Evolutionary conservation across 1,139 yeast species (phyloP).

Genomic region (Geotrichum macrosporum): DNA sequence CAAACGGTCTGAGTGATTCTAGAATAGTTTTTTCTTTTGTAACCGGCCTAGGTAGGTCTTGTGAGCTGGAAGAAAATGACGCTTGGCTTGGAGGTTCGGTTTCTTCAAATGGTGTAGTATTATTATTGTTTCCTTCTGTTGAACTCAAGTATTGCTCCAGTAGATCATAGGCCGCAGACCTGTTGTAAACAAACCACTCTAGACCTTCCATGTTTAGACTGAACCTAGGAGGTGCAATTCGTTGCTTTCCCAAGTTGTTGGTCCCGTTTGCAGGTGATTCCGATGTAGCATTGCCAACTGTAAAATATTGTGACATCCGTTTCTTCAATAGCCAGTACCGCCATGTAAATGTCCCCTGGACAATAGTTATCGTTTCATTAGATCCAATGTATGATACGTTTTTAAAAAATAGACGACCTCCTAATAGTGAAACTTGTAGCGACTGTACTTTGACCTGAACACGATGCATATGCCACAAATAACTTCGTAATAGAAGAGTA

Average conservation of each 20-base stretch:
- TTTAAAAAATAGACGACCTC: conserved; percentile 76
- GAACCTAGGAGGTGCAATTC: conserved; percentile 57
- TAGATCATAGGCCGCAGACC: conserved; percentile 70
- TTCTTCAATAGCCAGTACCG: conserved; percentile 66
- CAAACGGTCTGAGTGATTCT: conserved; percentile 15
- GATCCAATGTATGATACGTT: conserved; percentile 67
- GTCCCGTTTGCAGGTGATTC: conserved; percentile 1
- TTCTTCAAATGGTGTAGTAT: not conserved
- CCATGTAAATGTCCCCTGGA: conserved; percentile 80
- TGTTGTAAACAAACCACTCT: conserved; percentile 76
- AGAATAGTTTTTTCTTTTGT: conserved; percentile 8
- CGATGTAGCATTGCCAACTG: not conserved
- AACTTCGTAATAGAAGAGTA: conserved; percentile 48
- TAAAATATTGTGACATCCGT: conserved; percentile 29
- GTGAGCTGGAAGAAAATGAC: conserved; percentile 1
- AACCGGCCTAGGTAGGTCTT: not conserved
- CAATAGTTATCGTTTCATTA: conserved; percentile 64
- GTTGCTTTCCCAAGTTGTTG: conserved; percentile 24
- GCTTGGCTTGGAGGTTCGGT: not conserved
- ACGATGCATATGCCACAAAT: conserved; percentile 60
- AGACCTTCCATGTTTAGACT: conserved; percentile 63
- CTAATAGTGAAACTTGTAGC: conserved; percentile 67
- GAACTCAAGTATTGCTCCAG: conserved; percentile 44
- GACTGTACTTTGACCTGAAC: conserved; percentile 66
- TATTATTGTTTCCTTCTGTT: not conserved